These are phyloP conservation scores for Metschnikowia cubensis DNA, from an alignment of 805 yeast genomes.

Conservation along the genomic window DNA sequence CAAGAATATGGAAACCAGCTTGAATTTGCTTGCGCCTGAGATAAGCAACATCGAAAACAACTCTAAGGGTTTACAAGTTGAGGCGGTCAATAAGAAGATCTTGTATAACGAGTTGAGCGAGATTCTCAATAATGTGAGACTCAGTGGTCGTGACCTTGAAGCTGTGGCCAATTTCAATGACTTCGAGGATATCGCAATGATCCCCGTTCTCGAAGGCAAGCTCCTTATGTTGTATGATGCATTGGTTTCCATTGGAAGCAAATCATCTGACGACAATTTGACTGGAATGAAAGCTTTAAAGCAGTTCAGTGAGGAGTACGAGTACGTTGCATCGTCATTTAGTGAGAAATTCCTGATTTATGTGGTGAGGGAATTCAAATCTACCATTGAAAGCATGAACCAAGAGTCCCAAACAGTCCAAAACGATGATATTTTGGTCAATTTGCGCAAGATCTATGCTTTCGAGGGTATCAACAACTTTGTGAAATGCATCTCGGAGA, in stretches of 20 bases:
- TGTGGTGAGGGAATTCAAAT: conserved; percentile 30
- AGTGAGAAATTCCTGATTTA: conserved; percentile 42
- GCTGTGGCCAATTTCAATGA: conserved; percentile 46
- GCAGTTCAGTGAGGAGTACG: conserved; percentile 61
- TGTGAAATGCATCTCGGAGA: conserved; percentile 52
- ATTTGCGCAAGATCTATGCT: conserved; percentile 26
- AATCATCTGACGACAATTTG: conserved; percentile 40
- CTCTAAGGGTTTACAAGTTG: conserved; percentile 79
- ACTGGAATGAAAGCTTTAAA: conserved; percentile 68
- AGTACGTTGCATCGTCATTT: conserved; percentile 50
- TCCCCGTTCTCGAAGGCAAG: conserved; percentile 49
- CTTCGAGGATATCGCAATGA: conserved; percentile 42
- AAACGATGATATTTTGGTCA: conserved; percentile 20
- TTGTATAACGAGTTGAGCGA: conserved; percentile 65
- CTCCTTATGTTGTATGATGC: conserved; percentile 60
- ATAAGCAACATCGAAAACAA: conserved; percentile 68
- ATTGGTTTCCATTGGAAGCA: conserved; percentile 53
- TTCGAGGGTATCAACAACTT: conserved; percentile 38
- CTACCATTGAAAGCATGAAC: conserved; percentile 38
- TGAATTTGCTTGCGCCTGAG: conserved; percentile 52
- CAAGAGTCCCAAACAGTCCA: conserved; percentile 24
- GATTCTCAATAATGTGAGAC: conserved; percentile 66
- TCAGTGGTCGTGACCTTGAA: conserved; percentile 52
- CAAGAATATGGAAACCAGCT: conserved; percentile 38
- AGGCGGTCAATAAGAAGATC: conserved; percentile 74